phyloP scores from a whole-genome alignment of 306 rosid species.

The Inga laurina region DNA sequence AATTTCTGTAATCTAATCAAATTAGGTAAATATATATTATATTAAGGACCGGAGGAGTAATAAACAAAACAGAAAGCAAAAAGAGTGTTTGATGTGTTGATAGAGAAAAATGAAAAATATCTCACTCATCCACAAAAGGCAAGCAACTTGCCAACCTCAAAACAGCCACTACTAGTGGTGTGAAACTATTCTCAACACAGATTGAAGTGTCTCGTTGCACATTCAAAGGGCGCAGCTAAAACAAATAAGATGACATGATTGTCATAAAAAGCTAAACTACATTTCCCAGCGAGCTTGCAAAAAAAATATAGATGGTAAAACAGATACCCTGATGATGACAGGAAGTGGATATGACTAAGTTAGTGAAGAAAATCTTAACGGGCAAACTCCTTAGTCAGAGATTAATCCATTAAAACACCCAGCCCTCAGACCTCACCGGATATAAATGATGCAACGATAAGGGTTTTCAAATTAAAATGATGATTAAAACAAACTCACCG shows the following conservation, averaged over 20 bases:
- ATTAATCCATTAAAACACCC: conserved; percentile 22
- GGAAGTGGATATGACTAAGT: not conserved
- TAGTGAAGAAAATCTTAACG: conserved; percentile 18
- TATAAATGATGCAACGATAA: not conserved
- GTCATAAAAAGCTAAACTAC: not conserved
- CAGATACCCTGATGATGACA: too few relatives aligned
- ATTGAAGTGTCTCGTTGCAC: not conserved
- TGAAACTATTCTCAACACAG: not conserved
- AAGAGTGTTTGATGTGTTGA: not conserved
- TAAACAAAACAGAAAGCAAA: not conserved
- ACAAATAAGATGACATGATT: not conserved
- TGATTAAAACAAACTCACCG: conserved; percentile 52
- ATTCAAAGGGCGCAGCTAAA: conserved; percentile 4
- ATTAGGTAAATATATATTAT: too few relatives aligned
- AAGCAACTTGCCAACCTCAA: not conserved
- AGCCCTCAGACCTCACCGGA: not conserved
- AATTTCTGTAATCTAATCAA: too few relatives aligned
- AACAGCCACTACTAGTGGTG: not conserved
- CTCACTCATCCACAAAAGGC: not conserved
- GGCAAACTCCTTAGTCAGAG: conserved; percentile 8
- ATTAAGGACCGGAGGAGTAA: not conserved
- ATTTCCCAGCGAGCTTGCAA: not conserved
- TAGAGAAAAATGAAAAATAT: not conserved
- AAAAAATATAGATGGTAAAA: not conserved
- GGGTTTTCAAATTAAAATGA: not conserved